Evolutionary conservation across 2,329 filamentous ascomycete genomes (phyloP).

Genomic region (Verticillium alfalfae): DNA sequence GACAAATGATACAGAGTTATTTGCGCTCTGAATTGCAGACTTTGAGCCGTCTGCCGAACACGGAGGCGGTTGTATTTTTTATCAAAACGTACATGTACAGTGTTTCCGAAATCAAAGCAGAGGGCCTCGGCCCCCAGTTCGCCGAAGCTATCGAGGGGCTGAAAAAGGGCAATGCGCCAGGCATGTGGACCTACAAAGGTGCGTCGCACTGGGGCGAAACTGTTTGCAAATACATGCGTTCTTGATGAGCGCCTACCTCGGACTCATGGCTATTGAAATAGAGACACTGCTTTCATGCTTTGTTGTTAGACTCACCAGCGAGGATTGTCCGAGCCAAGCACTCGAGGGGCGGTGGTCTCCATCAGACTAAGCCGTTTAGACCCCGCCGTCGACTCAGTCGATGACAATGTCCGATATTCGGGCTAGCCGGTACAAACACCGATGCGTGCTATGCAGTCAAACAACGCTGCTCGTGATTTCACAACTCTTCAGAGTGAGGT

Average conservation of each 20-base stretch:
- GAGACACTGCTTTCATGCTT: not conserved
- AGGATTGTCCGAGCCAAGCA: not conserved
- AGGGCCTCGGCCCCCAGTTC: conserved; percentile 38
- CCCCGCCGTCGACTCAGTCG: not conserved
- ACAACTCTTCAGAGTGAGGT: not conserved
- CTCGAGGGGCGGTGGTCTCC: not conserved
- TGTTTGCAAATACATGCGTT: conserved; percentile 40
- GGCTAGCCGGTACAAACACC: not conserved
- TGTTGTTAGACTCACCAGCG: not conserved
- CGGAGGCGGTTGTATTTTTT: conserved; percentile 42
- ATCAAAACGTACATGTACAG: conserved; percentile 52
- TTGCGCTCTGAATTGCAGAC: conserved; percentile 47
- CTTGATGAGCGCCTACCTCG: conserved; percentile 1
- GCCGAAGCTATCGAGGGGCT: conserved; percentile 50
- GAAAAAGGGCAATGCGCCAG: conserved; percentile 42
- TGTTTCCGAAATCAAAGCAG: conserved; percentile 39
- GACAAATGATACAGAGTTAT: conserved; percentile 15
- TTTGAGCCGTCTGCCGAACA: conserved; percentile 40
- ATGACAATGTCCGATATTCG: not conserved
- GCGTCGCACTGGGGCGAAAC: conserved; percentile 39
- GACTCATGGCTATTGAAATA: conserved; percentile 1
- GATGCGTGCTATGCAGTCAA: too few species aligned
- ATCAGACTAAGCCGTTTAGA: not conserved
- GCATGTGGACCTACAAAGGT: conserved; percentile 50
- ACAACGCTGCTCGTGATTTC: too few species aligned